Evolutionary conservation across 2,329 filamentous ascomycete genomes (phyloP), one percentile per base, ranked within the genome.

Genomic region (Sclerotinia minor): DNA sequence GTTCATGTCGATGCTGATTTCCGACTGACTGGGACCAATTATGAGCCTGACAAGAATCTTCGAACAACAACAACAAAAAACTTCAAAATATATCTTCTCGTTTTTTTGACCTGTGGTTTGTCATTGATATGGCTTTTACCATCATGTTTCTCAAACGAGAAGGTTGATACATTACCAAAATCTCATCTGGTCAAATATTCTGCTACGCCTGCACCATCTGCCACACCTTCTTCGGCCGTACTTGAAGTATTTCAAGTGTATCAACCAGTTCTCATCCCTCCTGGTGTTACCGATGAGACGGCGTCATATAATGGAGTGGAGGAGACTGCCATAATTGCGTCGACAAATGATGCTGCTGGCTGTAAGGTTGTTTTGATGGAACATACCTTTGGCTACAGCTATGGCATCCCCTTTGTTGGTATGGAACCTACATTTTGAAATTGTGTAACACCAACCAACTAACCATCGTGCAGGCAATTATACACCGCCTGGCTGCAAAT

Each of bases 361-460:
- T 87, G 84, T 75, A 79, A 84, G 54, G 76, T 87, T 50, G 78
- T 84, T n/a, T 78, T 94, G 67, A 91, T 93, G 85, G 80, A 87
- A 3, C 83, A 92, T 78, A 83, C 84, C 0, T 94, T 94, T 80
- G 89, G 81, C 15, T 85, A 80, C 70, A 93, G 89, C 71, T 94
- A 93, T 76, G 89, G 88, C n/a, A 76, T 83, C 45, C 91, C 91
- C 1, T 94, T 88, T 76, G 82, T 93, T 72, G 89, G 89, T 87
- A 80, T 79, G 83, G 21, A 63, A 38, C 79, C 29, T 53, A 53
- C 35, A 53, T 32, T 54, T 49, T 50, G 45, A 5, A 67, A 53
- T 8, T 21, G 67, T 64, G 50, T 64, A n/a, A 71, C 19, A n/a
- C 29, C 26, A 58, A 21, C 15, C 50, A 24, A 65, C 60, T 71